Percentiles rank a stretch among this genome's conserved stretches.
Conservation (phyloP, 768 basidiomycete genomes). For the Clathrus columnatus region DNA sequence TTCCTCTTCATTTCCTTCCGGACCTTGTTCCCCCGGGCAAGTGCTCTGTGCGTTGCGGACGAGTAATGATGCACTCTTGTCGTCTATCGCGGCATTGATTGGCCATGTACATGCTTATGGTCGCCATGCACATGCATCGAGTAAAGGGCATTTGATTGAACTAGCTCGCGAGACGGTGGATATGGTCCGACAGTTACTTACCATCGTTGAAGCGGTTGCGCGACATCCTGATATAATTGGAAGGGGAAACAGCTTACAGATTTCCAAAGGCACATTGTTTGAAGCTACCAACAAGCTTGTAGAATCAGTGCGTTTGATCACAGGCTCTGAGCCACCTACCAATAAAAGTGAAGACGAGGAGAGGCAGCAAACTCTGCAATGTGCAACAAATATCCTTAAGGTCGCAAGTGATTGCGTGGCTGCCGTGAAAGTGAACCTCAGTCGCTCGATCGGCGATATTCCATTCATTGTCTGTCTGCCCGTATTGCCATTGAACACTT, state of each 20-base stretch:
- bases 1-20: constrained; percentile 55
- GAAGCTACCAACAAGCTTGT: constrained; percentile 79
- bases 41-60: constrained; percentile 69
- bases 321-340: constrained; percentile 33
- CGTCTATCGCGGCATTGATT: constrained; percentile 94
- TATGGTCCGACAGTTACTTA: constrained; percentile 83
- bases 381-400: constrained; percentile 83
- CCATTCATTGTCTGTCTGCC: constrained; percentile 63
- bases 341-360: constrained; percentile 69
- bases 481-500: constrained; percentile 6
- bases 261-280: constrained; percentile 75
- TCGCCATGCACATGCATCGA: constrained; percentile 82
- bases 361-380: constrained; percentile 64
- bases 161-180: constrained; percentile 93
- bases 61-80: constrained; percentile 86
- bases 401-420: constrained; percentile 84
- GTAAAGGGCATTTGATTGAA: constrained; percentile 89
- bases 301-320: constrained; percentile 76
- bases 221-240: constrained; percentile 62
- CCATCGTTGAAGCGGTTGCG: constrained; percentile 84
- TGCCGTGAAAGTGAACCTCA: constrained; percentile 75
- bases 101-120: constrained; percentile 94
- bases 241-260: constrained; percentile 51
- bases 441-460: constrained; percentile 49
- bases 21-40: constrained; percentile 59